Conservation (phyloP, 768 basidiomycete genomes). For the Cystofilobasidium macerans region DNA sequence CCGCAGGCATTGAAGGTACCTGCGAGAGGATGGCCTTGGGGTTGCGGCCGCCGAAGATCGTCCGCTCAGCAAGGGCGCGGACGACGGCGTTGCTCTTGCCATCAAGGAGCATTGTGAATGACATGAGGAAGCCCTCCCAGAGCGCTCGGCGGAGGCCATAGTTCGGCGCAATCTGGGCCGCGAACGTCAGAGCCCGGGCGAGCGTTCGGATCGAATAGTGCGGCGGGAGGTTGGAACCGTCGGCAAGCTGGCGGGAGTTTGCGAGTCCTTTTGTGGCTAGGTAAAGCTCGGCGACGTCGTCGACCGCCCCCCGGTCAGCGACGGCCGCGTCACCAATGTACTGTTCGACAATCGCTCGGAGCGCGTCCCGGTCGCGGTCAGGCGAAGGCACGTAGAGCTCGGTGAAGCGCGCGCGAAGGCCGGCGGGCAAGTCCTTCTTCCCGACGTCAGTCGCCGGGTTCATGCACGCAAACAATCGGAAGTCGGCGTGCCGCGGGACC, state of each 20-base stretch:
- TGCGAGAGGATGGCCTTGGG: conserved; percentile 60
- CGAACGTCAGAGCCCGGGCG: conserved; percentile 77
- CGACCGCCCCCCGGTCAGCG: conserved; percentile 73
- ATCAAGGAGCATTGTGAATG: conserved; percentile 91
- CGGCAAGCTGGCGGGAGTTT: conserved; percentile 65
- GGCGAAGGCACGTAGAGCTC: conserved; percentile 93
- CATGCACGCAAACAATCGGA: conserved; percentile 97
- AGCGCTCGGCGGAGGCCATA: conserved; percentile 76
- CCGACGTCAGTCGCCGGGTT: conserved; percentile 98
- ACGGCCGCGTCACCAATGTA: conserved; percentile 76
- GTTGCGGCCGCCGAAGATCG: conserved; percentile 74
- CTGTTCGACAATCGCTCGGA: conserved; percentile 72
- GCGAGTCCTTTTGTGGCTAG: conserved; percentile 63
- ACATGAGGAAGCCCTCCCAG: conserved; percentile 96
- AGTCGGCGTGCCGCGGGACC: conserved; percentile 82
- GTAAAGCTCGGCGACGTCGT: conserved; percentile 89
- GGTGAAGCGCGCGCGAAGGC: conserved; percentile 81
- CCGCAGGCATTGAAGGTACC: conserved; percentile 50
- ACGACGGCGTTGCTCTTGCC: conserved; percentile 56
- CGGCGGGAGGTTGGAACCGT: conserved; percentile 82
- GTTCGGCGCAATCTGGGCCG: conserved; percentile 61
- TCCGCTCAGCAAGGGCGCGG: conserved; percentile 56
- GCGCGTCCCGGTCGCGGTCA: conserved; percentile 79
- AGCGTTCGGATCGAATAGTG: conserved; percentile 97
- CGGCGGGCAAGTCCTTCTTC: conserved; percentile 88